Percentiles rank a stretch among this genome's conserved stretches.
phyloP scores from a whole-genome alignment of 805 yeast genomes.

The Yamadazyma sp. region DNA sequence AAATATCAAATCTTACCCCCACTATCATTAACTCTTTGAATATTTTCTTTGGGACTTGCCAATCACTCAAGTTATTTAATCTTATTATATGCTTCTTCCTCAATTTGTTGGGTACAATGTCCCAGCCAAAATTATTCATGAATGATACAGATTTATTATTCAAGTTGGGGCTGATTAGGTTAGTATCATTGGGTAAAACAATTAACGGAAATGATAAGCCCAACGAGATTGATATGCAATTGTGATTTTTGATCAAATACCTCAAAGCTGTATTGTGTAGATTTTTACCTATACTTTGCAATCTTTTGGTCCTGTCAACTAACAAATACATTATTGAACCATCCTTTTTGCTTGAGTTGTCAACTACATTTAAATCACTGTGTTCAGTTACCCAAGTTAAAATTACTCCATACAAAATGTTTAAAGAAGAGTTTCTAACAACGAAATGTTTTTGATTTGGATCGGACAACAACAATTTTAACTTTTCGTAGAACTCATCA shows the following conservation, averaged over 20 bases:
- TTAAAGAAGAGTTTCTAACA: slow-evolving; percentile 53
- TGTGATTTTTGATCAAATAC: slow-evolving; percentile 43
- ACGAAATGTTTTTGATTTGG: slow-evolving; percentile 47
- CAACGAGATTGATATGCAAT: slow-evolving; percentile 36
- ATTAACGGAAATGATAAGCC: slow-evolving; percentile 51
- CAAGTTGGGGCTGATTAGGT: slow-evolving; percentile 15
- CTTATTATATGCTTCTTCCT: slow-evolving; percentile 35
- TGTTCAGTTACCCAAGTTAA: slow-evolving; percentile 49
- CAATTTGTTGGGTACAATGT: slow-evolving; percentile 14
- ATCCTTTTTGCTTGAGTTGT: slow-evolving; percentile 2
- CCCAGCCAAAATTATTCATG: slow-evolving; percentile 43
- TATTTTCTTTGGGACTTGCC: slow-evolving; percentile 55
- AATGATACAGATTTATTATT: slow-evolving; percentile 28
- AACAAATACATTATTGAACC: slow-evolving; percentile 47
- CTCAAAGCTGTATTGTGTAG: slow-evolving; percentile 51
- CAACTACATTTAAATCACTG: slow-evolving; percentile 12
- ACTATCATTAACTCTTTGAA: slow-evolving; percentile 54
- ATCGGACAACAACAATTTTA: slow-evolving; percentile 28
- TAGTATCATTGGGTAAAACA: slow-evolving; percentile 24
- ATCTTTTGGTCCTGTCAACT: slow-evolving; percentile 53
- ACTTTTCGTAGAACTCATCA: slow-evolving; percentile 26
- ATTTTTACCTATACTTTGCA: slow-evolving; percentile 54
- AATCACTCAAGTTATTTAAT: slow-evolving; percentile 38
- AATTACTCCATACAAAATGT: slow-evolving; percentile 52
- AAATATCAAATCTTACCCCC: slow-evolving; percentile 56